Percentiles rank a stretch among this genome's conserved stretches.
Conservation (phyloP, 148 eudicot species). For the Persicaria tinctoria region DNA sequence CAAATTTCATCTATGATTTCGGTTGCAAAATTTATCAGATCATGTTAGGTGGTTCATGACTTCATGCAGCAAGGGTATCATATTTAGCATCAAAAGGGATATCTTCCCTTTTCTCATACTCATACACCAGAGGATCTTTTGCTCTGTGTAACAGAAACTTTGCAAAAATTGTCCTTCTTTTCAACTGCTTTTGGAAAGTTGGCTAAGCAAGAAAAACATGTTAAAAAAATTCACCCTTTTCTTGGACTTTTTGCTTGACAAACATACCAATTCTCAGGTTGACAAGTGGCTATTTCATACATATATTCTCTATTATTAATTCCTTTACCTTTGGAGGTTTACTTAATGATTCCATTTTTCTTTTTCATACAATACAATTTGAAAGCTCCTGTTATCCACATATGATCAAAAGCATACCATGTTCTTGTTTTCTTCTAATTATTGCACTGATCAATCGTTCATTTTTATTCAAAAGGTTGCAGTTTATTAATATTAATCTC, state of each 20-base stretch:
- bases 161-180: neutral
- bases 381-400: neutral
- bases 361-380: neutral
- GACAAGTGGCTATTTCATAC: constrained; percentile 3
- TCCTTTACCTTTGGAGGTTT: neutral
- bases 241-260: neutral
- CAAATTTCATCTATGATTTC: neutral
- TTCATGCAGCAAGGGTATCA: neutral
- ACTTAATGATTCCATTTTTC: neutral
- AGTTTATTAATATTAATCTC: neutral
- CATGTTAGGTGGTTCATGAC: constrained; percentile 5
- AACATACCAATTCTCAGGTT: constrained; percentile 1
- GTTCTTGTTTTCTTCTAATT: constrained; percentile 3
- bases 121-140: neutral
- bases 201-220: neutral
- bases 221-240: neutral
- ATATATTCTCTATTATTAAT: neutral
- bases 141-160: neutral
- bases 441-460: constrained; percentile 6
- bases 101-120: neutral
- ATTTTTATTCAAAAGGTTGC: constrained; percentile 6
- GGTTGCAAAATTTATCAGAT: neutral
- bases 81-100: constrained; percentile 7
- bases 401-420: neutral
- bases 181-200: constrained; percentile 2